Conservation (phyloP, 2,329 filamentous ascomycete genomes). For the Helminthosporium solani region DNA sequence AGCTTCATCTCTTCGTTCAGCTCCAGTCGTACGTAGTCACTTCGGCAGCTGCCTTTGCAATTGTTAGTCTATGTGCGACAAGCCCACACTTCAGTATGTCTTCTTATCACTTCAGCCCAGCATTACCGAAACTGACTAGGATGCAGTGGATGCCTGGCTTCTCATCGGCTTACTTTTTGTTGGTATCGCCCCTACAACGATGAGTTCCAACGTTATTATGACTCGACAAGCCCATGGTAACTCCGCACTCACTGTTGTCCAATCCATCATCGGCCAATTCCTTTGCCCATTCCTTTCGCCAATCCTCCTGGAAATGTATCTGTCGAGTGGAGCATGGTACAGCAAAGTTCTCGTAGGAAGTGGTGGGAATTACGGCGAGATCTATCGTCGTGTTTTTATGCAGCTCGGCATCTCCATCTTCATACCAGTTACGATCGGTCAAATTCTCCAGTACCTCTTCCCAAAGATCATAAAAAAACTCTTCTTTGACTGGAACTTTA, state of each 20-base stretch:
- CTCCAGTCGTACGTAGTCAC: constrained; percentile 66
- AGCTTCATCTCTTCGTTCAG: constrained; percentile 67
- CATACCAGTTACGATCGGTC: constrained; percentile 63
- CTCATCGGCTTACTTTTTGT: constrained; percentile 68
- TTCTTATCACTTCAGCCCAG: not conserved
- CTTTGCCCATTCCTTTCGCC: constrained; percentile 68
- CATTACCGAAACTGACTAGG: not conserved
- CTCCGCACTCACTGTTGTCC: constrained; percentile 51
- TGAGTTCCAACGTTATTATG: constrained; percentile 74
- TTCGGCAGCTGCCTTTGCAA: constrained; percentile 60
- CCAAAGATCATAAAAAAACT: constrained; percentile 56
- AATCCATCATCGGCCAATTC: constrained; percentile 70
- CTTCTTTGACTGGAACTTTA: constrained; percentile 49
- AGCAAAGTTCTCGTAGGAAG: constrained; percentile 54
- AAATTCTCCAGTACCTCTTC: constrained; percentile 59
- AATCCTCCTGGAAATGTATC: constrained; percentile 62
- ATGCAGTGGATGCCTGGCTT: constrained; percentile 58
- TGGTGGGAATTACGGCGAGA: constrained; percentile 55
- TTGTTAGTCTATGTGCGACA: constrained; percentile 55
- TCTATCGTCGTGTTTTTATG: constrained; percentile 67
- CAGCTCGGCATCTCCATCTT: constrained; percentile 68
- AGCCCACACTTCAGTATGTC: constrained; percentile 46
- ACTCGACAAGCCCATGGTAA: constrained; percentile 69
- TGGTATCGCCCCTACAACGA: constrained; percentile 70
- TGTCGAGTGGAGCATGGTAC: constrained; percentile 55